phyloP scores from a whole-genome alignment of 2,329 filamentous ascomycete species.

The Fusarium sp. region DNA sequence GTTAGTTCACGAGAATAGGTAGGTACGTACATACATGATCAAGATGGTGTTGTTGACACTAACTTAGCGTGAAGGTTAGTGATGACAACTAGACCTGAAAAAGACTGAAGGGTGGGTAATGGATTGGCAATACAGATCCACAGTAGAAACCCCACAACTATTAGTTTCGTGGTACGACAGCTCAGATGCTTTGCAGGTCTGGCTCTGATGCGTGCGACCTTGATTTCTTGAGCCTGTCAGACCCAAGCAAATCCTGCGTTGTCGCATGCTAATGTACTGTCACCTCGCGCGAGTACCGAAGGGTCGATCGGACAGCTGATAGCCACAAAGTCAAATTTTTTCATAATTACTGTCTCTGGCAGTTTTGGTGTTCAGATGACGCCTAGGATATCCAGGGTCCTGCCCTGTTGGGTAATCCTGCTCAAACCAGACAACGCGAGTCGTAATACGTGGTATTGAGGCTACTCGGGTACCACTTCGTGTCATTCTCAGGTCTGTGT shows the following conservation, averaged over 20 bases:
- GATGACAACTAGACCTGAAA: conserved; percentile 38
- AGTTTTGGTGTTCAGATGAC: conserved; percentile 17
- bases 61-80: conserved; percentile 37
- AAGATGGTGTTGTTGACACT: conserved; percentile 38
- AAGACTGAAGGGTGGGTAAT: conserved; percentile 28
- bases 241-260: conserved; percentile 22
- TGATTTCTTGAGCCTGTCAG: conserved; percentile 20
- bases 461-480: conserved; percentile 22
- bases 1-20: conserved; percentile 24
- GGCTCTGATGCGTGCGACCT: conserved; percentile 25
- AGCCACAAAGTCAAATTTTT: conserved; percentile 36
- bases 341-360: conserved; percentile 22
- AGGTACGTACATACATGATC: neutral
- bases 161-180: conserved; percentile 36
- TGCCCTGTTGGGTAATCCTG: conserved; percentile 36
- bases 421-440: conserved; percentile 30
- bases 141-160: conserved; percentile 20
- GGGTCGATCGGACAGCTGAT: conserved; percentile 24
- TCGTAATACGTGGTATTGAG: conserved; percentile 31
- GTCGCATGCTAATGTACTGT: conserved; percentile 10
- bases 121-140: conserved; percentile 30
- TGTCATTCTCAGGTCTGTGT: conserved; percentile 35
- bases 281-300: conserved; percentile 22
- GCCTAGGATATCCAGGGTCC: conserved; percentile 40
- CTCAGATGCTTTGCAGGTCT: conserved; percentile 33